These are phyloP conservation scores for Kokia cookei DNA, from an alignment of 441 rosid genomes.

Conservation along the genomic window DNA sequence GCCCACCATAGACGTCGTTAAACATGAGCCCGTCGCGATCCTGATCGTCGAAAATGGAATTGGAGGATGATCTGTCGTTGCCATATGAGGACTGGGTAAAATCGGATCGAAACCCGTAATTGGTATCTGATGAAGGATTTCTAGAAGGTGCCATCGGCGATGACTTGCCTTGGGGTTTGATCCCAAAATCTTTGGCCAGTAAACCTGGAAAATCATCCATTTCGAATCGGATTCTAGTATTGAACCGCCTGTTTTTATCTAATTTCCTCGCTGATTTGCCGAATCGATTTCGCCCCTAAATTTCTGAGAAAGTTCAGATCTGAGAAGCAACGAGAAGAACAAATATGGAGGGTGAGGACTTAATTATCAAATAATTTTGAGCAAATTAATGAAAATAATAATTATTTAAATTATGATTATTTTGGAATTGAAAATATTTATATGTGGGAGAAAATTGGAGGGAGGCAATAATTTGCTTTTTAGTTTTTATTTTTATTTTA, in stretches of 20 bases:
- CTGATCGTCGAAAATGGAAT: conserved; percentile 46
- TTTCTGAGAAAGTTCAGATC: conserved; percentile 20
- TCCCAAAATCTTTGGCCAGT: conserved; percentile 58
- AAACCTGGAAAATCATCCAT: conserved; percentile 81
- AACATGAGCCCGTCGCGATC: conserved; percentile 34
- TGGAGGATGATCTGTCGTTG: conserved; percentile 22
- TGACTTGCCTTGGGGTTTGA: conserved; percentile 78
- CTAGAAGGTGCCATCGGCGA: conserved; percentile 73
- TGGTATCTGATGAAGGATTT: conserved; percentile 12
- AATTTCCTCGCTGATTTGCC: neutral
- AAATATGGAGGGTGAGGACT: conserved; percentile 10
- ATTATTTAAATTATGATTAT: neutral
- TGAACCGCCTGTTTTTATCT: conserved; percentile 10
- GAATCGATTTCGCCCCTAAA: neutral
- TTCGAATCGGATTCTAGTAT: neutral
- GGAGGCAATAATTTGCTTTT: too few relatives aligned
- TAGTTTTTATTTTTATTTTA: too few relatives aligned
- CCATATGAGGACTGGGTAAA: conserved; percentile 22
- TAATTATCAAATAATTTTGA: conserved; percentile 8
- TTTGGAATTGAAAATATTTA: neutral
- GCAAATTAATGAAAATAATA: neutral
- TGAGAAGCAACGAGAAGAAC: neutral
- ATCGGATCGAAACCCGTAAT: conserved; percentile 32
- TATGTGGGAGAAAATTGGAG: neutral
- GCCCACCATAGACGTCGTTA: conserved; percentile 52